Conservation (phyloP, 306 rosid species). For the Hippophae tibetana region DNA sequence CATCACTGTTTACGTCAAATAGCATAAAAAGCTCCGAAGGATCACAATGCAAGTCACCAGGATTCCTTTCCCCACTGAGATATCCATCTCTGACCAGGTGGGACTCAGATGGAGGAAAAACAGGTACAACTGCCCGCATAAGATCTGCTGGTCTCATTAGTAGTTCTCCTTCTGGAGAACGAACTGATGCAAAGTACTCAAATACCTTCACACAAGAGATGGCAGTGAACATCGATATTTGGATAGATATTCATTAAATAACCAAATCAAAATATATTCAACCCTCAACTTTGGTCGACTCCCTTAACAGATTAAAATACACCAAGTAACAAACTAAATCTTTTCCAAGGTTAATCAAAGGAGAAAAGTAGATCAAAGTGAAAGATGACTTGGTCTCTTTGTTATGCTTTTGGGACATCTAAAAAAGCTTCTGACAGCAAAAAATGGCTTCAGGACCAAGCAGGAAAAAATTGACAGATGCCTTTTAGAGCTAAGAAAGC, state of each 20-base stretch:
- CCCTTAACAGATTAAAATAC: no score
- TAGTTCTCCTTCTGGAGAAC: slow-evolving; percentile 55
- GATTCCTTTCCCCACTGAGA: slow-evolving; percentile 75
- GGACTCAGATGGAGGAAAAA: slow-evolving; percentile 95
- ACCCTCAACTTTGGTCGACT: no score
- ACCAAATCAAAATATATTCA: neutral
- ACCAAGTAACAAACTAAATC: no score
- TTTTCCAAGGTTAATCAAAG: no score
- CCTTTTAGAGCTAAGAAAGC: no score
- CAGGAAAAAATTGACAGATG: no score
- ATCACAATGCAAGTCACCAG: slow-evolving; percentile 63
- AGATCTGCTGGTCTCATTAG: slow-evolving; percentile 75
- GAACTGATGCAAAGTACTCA: slow-evolving; percentile 79
- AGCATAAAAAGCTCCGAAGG: slow-evolving; percentile 78
- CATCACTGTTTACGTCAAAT: slow-evolving; percentile 68
- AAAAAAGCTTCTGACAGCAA: no score
- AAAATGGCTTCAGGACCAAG: no score
- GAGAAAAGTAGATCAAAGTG: no score
- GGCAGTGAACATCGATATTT: slow-evolving; percentile 13
- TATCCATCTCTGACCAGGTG: slow-evolving; percentile 83
- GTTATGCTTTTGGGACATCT: no score
- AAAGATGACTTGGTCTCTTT: no score
- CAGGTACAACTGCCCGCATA: slow-evolving; percentile 94
- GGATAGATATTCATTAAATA: slow-evolving; percentile 6
- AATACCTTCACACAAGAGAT: slow-evolving; percentile 50